phyloP scores from a whole-genome alignment of 331 rosid genomes.

The Rhamnella rubrinervis region DNA sequence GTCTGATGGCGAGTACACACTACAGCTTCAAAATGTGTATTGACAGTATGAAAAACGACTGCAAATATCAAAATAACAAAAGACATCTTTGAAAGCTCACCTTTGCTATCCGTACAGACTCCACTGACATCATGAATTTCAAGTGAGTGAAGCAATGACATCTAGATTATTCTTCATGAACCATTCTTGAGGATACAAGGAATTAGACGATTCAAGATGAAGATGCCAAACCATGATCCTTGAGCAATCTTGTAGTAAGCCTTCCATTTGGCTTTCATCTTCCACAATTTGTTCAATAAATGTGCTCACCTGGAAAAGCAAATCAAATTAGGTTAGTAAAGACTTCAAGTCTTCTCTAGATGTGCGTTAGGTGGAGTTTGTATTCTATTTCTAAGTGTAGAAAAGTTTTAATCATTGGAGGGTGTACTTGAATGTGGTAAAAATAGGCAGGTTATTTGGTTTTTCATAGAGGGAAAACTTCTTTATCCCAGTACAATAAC shows the following conservation, averaged over 20 bases:
- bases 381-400: neutral
- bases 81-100: conserved; percentile 31
- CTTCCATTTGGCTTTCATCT: conserved; percentile 95
- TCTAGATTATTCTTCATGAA: conserved; percentile 52
- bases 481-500: too few relatives aligned
- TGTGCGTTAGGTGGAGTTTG: neutral
- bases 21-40: neutral
- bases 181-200: conserved; percentile 66
- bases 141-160: conserved; percentile 43
- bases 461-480: too few relatives aligned
- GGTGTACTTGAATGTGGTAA: neutral
- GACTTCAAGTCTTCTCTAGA: conserved; percentile 16
- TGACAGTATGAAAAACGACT: neutral
- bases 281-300: conserved; percentile 80
- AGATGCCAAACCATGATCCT: conserved; percentile 77
- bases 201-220: conserved; percentile 41
- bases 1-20: neutral
- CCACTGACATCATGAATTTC: conserved; percentile 30
- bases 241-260: conserved; percentile 59
- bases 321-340: conserved; percentile 15
- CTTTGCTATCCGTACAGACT: conserved; percentile 25
- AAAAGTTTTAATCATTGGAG: conserved; percentile 3
- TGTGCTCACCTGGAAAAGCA: conserved; percentile 61
- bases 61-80: neutral
- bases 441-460: neutral